Evolutionary conservation across 2,329 filamentous ascomycete species (phyloP), one percentile per base, ranked within the genome.

Genomic region (Trichophyton mentagrophytes): DNA sequence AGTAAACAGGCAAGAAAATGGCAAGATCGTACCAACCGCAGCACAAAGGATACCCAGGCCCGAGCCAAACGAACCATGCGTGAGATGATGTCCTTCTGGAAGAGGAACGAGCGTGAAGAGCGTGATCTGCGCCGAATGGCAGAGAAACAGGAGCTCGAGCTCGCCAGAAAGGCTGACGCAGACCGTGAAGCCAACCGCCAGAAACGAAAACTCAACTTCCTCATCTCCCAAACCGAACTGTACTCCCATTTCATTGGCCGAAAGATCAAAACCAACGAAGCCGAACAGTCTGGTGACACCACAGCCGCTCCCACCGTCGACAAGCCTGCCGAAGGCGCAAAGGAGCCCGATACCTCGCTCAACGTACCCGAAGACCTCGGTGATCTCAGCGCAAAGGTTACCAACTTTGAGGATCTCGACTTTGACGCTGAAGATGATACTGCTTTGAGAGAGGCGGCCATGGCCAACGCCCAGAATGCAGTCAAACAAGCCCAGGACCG

Each of bases 61-160:
- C 85, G 93, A 56, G 93, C 93, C 62, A 99, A 99, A 80, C 88
- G 93, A 66, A 92, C 92, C 62, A 99, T 99, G 93, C 85, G 93
- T 71, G 93, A 99, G 76, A 99, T 99, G 93, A 93, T 96, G 83
- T 85, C 89, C 61, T 99, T 97, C 81, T 99, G 93, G 93, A 97
- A 97, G 77, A 87, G 92, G 61, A 99, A 99, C 72, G 93, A 99
- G 74, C 88, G 92, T 59, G 93, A 99, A 72, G 93, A 99, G 72
- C 89, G 93, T 63, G 93, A 99, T 72, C 80, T 95, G 65, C 86
- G 93, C 67, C 95, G 96, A 77, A 86, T 91, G 59, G 93, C 93
- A 3, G 93, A 99, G 78, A 89, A 87, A 72, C 90, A 96, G 73
- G 93, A 97, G 76, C 83, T 99, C 56, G 93, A 99, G 72, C 95